A percentile compares a stretch with the other conserved stretches of the same genome.
Evolutionary conservation across 768 basidiomycete genomes (phyloP).

Genomic region (Mycena rosella): DNA sequence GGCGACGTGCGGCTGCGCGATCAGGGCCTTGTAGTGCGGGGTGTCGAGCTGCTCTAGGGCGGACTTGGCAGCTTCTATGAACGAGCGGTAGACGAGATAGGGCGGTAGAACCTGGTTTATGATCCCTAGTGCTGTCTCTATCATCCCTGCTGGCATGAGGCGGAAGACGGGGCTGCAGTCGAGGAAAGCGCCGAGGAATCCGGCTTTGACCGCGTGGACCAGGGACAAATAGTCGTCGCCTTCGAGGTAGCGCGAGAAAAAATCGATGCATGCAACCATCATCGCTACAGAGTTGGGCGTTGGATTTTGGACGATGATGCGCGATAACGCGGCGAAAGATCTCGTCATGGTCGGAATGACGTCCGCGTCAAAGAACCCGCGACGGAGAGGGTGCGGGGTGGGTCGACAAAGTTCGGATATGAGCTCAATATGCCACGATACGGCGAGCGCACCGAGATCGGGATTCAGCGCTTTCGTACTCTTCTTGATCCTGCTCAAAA

Average conservation of each 20-base stretch:
- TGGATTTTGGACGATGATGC: conserved; percentile 35
- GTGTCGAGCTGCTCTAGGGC: conserved; percentile 42
- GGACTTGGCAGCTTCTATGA: conserved; percentile 45
- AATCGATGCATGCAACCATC: conserved; percentile 46
- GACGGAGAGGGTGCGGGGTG: conserved; percentile 46
- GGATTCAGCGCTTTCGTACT: conserved; percentile 17
- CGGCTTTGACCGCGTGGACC: conserved; percentile 47
- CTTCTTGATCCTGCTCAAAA: conserved; percentile 45
- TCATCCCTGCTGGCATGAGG: conserved; percentile 42
- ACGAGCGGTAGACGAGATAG: conserved; percentile 54
- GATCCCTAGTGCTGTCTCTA: conserved; percentile 42
- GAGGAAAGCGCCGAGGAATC: conserved; percentile 47
- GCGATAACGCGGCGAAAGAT: conserved; percentile 44
- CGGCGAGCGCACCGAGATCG: conserved; percentile 26
- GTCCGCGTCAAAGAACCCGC: conserved; percentile 46
- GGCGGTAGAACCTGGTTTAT: conserved; percentile 45
- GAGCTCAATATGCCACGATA: conserved; percentile 44
- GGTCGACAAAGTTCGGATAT: conserved; percentile 47
- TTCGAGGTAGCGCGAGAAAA: conserved; percentile 49
- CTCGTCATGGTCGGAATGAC: conserved; percentile 47
- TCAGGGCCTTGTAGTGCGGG: conserved; percentile 36
- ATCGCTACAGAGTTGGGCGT: conserved; percentile 37
- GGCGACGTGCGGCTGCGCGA: conserved; percentile 40
- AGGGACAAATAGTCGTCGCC: conserved; percentile 54
- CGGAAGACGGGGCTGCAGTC: conserved; percentile 46